Conservation (phyloP, 345 rosid genomes). For the Erucastrum elatum region DNA sequence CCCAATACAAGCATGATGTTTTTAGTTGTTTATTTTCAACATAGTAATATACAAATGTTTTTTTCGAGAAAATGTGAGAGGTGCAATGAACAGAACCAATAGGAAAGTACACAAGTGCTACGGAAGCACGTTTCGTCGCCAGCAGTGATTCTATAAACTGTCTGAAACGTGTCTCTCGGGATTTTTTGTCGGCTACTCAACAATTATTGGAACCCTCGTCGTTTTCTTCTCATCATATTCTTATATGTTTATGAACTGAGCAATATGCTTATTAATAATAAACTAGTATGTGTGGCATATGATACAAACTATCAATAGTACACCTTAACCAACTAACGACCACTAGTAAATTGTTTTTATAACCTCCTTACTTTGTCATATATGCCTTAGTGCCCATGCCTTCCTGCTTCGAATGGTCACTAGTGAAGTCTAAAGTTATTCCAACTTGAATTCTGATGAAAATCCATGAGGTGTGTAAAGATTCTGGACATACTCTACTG, state of each 20-base stretch:
- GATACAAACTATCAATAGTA: constrained; percentile 13
- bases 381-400: constrained; percentile 12
- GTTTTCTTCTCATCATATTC: constrained; percentile 1
- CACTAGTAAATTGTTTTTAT: not conserved
- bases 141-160: constrained; percentile 24
- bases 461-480: not conserved
- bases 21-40: not conserved
- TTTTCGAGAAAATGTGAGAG: not conserved
- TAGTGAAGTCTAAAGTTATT: not conserved
- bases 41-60: not conserved
- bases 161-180: constrained; percentile 38
- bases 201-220: constrained; percentile 37
- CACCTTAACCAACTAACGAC: constrained; percentile 31
- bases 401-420: not conserved
- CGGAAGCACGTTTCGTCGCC: constrained; percentile 36
- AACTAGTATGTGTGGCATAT: not conserved
- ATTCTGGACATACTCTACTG: not conserved
- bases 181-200: constrained; percentile 41
- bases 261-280: not conserved
- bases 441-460: not conserved
- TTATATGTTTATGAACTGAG: not conserved
- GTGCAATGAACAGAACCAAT: constrained; percentile 34
- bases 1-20: not conserved
- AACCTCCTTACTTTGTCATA: constrained; percentile 10
- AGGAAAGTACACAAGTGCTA: constrained; percentile 31